Evolutionary conservation across 257 asterid species (phyloP).

Genomic region (Solanum pinnatisectum): DNA sequence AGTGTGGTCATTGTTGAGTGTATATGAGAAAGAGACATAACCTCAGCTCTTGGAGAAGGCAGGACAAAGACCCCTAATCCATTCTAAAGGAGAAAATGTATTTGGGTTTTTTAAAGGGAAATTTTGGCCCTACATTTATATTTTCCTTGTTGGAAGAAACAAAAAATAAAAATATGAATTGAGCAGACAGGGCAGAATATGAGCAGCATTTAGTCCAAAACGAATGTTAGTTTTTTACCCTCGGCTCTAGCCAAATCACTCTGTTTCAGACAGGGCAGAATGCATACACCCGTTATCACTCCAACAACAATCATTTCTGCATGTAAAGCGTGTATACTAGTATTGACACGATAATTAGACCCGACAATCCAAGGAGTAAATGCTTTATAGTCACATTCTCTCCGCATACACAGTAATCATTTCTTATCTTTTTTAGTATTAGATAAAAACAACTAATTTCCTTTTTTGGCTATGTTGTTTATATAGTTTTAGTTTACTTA

Average conservation of each 20-base stretch:
- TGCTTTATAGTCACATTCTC: not conserved
- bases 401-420: not conserved
- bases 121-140: not conserved
- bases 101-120: not conserved
- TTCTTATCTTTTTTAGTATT: not conserved
- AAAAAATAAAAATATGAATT: not conserved
- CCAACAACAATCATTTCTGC: not conserved
- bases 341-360: not conserved
- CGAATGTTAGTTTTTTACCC: not conserved
- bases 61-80: not conserved
- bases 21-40: not conserved
- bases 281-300: not conserved
- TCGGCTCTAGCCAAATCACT: not conserved
- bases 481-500: not conserved
- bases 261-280: not conserved
- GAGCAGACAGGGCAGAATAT: no score
- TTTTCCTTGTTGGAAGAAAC: not conserved
- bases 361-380: not conserved
- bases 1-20: not conserved
- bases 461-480: not conserved
- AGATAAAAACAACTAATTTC: not conserved
- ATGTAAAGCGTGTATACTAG: not conserved
- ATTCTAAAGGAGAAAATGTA: not conserved
- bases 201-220: not conserved
- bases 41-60: not conserved